Evolutionary conservation across 306 rosid species (phyloP).

Genomic region (Luffa aegyptiaca): DNA sequence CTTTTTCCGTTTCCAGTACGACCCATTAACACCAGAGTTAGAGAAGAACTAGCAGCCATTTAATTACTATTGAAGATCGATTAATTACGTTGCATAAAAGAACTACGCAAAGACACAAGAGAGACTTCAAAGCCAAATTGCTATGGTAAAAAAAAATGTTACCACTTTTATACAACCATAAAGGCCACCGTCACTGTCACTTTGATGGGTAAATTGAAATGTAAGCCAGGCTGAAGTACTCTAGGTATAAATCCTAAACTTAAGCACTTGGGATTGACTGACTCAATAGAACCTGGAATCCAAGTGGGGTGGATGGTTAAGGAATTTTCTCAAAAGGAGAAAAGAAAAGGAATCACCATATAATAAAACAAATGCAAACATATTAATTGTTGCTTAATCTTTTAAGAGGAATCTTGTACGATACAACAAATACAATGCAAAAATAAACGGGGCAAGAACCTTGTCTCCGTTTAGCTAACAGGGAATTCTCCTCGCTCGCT

Average conservation of each 20-base stretch:
- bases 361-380: not conserved
- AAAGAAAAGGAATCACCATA: not conserved
- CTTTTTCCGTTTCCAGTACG: conserved; percentile 75
- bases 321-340: not conserved
- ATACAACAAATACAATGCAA: too few species aligned
- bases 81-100: too few species aligned
- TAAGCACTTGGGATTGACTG: not conserved
- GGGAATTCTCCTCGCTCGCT: too few species aligned
- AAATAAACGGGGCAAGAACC: too few species aligned
- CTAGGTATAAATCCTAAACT: not conserved
- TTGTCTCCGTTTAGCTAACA: too few species aligned
- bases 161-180: not conserved
- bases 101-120: not conserved
- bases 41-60: not conserved
- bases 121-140: not conserved
- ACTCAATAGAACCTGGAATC: not conserved
- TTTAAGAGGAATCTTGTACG: too few species aligned
- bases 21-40: not conserved
- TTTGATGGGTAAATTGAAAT: not conserved
- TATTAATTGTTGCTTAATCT: too few species aligned
- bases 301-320: not conserved
- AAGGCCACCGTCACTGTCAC: not conserved
- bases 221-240: not conserved
- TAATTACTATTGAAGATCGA: not conserved
- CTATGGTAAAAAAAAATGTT: not conserved